These are phyloP conservation scores for Metschnikowia arizonensis DNA, from an alignment of 805 yeast genomes.

Conservation along the genomic window DNA sequence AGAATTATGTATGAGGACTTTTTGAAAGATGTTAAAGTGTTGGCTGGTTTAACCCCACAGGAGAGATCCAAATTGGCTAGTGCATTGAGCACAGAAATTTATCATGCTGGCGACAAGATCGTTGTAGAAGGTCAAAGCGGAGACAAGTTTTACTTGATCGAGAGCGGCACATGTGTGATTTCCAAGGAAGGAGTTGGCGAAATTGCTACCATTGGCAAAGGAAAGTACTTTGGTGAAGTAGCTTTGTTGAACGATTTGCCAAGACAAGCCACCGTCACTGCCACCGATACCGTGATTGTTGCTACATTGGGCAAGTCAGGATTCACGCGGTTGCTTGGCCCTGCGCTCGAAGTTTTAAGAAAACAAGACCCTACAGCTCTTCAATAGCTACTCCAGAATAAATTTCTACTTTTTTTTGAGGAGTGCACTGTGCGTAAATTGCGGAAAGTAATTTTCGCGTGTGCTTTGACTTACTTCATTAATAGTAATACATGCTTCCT, in stretches of 20 bases:
- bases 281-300: slow-evolving; percentile 69
- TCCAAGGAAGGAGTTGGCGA: slow-evolving; percentile 57
- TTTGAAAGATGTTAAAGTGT: slow-evolving; percentile 79
- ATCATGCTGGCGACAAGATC: slow-evolving; percentile 66
- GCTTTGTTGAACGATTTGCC: slow-evolving; percentile 90
- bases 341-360: slow-evolving; percentile 84
- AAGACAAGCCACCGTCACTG: slow-evolving; percentile 89
- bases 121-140: slow-evolving; percentile 77
- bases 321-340: slow-evolving; percentile 90
- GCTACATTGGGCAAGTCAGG: slow-evolving; percentile 93
- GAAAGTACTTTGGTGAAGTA: slow-evolving; percentile 95
- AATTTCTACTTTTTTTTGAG: background rate
- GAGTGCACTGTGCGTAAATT: background rate
- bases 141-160: slow-evolving; percentile 43
- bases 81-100: slow-evolving; percentile 78
- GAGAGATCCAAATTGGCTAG: slow-evolving; percentile 93
- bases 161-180: slow-evolving; percentile 81
- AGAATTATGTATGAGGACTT: slow-evolving; percentile 88
- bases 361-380: slow-evolving; percentile 72
- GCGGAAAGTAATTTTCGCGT: slow-evolving; percentile 1
- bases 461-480: background rate
- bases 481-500: slow-evolving; percentile 16
- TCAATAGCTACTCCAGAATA: slow-evolving; percentile 2
- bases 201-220: slow-evolving; percentile 59
- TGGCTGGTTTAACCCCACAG: slow-evolving; percentile 65